phyloP scores from a whole-genome alignment of 768 basidiomycete genomes.

The Tylopilus vinaceipallidus region DNA sequence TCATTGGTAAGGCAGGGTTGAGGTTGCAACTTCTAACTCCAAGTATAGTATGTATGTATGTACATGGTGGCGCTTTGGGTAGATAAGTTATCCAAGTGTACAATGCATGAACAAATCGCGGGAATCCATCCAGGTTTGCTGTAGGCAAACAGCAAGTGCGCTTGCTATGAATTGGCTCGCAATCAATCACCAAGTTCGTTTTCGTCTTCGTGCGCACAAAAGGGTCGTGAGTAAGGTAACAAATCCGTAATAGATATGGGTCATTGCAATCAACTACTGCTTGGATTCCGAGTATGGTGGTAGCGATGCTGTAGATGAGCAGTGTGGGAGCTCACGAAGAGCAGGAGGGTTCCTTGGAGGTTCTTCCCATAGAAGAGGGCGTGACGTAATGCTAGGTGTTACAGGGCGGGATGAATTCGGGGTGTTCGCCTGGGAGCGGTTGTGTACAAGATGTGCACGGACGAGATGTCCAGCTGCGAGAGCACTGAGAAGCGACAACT shows the following conservation, averaged over 20 bases:
- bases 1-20: too few relatives aligned
- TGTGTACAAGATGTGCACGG: conserved; percentile 89
- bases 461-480: conserved; percentile 95
- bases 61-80: too few relatives aligned
- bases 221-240: conserved; percentile 20
- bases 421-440: conserved; percentile 80
- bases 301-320: conserved; percentile 39
- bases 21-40: too few relatives aligned
- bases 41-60: too few relatives aligned
- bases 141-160: neutral
- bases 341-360: conserved; percentile 9
- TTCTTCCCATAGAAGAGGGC: conserved; percentile 25
- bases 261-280: conserved; percentile 7
- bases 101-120: conserved; percentile 15
- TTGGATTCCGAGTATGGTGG: conserved; percentile 41
- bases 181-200: neutral
- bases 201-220: neutral
- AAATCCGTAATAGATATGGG: conserved; percentile 23
- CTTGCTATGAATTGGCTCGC: neutral
- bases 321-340: conserved; percentile 29
- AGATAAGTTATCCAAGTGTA: conserved; percentile 3
- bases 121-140: conserved; percentile 14
- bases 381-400: conserved; percentile 47
- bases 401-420: conserved; percentile 63
- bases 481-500: conserved; percentile 87